A percentile compares a stretch with the other conserved stretches of the same genome.
Conservation (phyloP, 192 early-diverging fungal species). For the Borealophlyctis nickersoniae region DNA sequence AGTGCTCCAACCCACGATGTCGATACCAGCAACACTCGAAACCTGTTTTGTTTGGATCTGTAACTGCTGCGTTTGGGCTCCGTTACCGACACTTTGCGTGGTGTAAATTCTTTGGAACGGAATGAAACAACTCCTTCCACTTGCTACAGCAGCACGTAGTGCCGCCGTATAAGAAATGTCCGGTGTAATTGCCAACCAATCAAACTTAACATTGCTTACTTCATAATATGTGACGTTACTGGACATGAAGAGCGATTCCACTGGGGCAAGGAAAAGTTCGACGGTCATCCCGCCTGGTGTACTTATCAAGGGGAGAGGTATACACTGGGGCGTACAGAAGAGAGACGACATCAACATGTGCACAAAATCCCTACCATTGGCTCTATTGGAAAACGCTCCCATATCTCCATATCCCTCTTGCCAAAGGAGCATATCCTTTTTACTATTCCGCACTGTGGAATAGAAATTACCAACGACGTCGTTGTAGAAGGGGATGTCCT, state of each 20-base stretch:
- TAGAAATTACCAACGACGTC: neutral
- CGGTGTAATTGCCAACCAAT: neutral
- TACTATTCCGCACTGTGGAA: neutral
- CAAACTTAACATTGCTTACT: neutral
- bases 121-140: neutral
- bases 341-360: neutral
- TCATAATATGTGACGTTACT: neutral
- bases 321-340: neutral
- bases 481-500: neutral
- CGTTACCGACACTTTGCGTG: neutral
- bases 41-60: neutral
- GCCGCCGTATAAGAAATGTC: neutral
- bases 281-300: neutral
- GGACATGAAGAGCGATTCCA: neutral
- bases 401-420: neutral
- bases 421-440: neutral
- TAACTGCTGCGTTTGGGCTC: neutral
- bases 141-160: neutral
- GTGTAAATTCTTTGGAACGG: neutral
- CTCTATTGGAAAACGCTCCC: neutral
- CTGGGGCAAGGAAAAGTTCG: neutral
- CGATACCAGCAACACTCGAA: neutral
- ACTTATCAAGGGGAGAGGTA: neutral
- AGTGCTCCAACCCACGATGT: neutral
- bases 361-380: neutral